Conservation (phyloP, 495 filamentous ascomycete species). For the Lasiosphaeria ovina region DNA sequence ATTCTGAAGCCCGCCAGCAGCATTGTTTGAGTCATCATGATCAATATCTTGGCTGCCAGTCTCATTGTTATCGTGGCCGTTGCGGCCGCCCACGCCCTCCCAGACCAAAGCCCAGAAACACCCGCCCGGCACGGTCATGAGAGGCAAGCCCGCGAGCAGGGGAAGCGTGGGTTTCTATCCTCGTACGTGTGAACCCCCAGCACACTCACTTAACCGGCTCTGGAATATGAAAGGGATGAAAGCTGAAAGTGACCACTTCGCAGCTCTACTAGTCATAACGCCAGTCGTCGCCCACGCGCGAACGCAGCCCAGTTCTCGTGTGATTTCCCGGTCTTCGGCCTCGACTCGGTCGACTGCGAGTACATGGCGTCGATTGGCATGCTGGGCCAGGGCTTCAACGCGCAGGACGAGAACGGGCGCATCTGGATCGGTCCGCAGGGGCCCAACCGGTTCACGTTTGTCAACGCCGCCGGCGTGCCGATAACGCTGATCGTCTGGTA, state of each 20-base stretch:
- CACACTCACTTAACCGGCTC: background rate
- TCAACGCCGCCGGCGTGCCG: constrained; percentile 25
- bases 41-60: background rate
- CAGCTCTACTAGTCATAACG: background rate
- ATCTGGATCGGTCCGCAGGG: constrained; percentile 29
- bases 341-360: constrained; percentile 22
- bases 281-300: background rate
- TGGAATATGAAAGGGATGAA: background rate
- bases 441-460: constrained; percentile 30
- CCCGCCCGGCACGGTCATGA: background rate
- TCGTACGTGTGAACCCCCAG: constrained; percentile 3
- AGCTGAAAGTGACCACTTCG: background rate
- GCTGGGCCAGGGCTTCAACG: constrained; percentile 25
- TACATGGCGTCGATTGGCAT: constrained; percentile 32
- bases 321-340: constrained; percentile 16
- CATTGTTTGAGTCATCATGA: background rate
- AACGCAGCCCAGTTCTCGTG: constrained; percentile 10
- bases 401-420: constrained; percentile 10
- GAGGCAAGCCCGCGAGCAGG: background rate
- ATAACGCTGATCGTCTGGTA: constrained; percentile 29
- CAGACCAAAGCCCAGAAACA: background rate
- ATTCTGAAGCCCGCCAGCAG: background rate
- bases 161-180: background rate
- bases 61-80: background rate
- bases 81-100: background rate